These are phyloP conservation scores for Mycotypha africana DNA, from an alignment of 371 early-diverging fungal genomes.

Conservation along the genomic window DNA sequence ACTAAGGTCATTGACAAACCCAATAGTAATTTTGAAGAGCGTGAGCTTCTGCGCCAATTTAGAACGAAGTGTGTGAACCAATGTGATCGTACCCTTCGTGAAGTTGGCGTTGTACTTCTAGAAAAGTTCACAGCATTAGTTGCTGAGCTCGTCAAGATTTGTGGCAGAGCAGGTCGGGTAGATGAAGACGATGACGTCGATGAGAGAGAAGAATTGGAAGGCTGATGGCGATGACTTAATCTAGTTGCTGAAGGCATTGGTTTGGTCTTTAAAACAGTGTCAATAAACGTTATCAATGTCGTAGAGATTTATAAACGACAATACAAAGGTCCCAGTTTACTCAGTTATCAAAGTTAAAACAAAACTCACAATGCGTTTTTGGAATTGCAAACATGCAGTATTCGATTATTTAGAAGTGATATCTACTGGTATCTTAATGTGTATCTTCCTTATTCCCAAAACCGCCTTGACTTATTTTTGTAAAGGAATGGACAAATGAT, in stretches of 20 bases:
- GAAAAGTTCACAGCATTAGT: constrained; percentile 42
- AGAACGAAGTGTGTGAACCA: constrained; percentile 45
- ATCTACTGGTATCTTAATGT: no score
- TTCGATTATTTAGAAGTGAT: no score
- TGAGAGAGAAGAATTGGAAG: constrained; percentile 31
- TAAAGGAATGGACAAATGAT: no score
- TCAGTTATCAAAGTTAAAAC: no score
- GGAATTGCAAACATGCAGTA: no score
- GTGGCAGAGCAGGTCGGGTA: constrained; percentile 42
- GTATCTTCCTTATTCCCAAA: no score
- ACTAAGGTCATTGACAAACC: constrained; percentile 32
- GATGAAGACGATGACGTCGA: constrained; percentile 37
- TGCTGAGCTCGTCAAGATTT: constrained; percentile 36
- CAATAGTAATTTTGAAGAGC: constrained; percentile 31
- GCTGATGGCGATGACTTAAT: constrained; percentile 42
- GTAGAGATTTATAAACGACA: no score
- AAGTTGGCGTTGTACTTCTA: constrained; percentile 38
- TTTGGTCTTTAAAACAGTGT: constrained; percentile 4
- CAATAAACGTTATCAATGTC: no score
- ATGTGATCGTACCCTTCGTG: constrained; percentile 41
- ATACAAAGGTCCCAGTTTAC: no score
- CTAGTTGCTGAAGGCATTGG: constrained; percentile 24
- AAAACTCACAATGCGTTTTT: no score
- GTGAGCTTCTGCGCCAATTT: constrained; percentile 42
- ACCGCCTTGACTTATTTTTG: no score